Base-by-base conservation (phyloP, 2,329 filamentous ascomycete species). In the Scedosporium minutisporum region DNA sequence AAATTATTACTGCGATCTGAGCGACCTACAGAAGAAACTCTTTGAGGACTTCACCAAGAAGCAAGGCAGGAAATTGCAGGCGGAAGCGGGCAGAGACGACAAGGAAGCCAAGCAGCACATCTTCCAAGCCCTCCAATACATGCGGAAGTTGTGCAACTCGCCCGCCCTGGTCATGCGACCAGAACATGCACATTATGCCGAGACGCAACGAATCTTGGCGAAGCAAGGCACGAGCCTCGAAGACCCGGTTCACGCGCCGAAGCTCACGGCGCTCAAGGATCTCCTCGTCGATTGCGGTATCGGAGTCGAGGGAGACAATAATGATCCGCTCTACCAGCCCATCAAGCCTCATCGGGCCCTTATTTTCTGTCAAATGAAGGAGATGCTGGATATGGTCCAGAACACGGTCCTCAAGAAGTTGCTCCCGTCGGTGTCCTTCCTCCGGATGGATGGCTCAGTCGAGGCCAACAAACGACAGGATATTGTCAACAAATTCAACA, bases 361-460 rank as follows among this genome's bases (percentile, higher is more conserved):
- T 29, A 89, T 99, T 67, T 99, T 99, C 81, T 99, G 95, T 70
- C 95, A 99, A 74, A 97, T 99, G 91, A 99, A 99, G 77, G 95
- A 99, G 74, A 99, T 99, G 96, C 82, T 99, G 25, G 95, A 99
- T 74, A 97, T 99, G 85, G 96, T 99, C 2, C 93, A 97, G 72
- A 91, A 89, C 69, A 93, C 93, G 63, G 95, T 99, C 1, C 78
- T 99, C 46, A 91, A 91, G 73, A 89, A 89, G 70, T 82, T 97
- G 76, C 82, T 99, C n/a, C 95, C 95, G 1, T 90, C 88, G 0
- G 93, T 97, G 5, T 95, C 96, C 44, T 97, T 89, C 72, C 84
- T 97, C 63, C 90, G 96, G n/a, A 85, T 99, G 41, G 96, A 99
- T 69, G 95, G 95, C 38, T 87, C 87, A 6, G 92, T 99, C 12